Evolutionary conservation across 805 yeast genomes (phyloP).

Genomic region (Torulaspora maleeae): DNA sequence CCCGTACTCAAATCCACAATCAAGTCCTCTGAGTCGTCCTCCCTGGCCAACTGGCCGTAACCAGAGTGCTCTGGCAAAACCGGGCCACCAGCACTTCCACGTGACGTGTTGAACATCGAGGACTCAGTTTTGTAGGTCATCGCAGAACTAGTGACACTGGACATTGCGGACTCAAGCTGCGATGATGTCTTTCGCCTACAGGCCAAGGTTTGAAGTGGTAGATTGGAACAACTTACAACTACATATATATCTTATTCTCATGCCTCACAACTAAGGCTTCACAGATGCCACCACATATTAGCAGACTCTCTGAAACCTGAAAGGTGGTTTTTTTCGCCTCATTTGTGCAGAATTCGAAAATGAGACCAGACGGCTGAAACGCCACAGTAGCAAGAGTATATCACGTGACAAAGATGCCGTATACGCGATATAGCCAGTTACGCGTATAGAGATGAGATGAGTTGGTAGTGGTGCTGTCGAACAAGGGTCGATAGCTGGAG

Average conservation of each 20-base stretch:
- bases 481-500: background rate
- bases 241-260: too few species aligned
- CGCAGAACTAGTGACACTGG: background rate
- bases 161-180: background rate
- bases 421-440: background rate
- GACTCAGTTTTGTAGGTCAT: background rate
- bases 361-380: too few species aligned
- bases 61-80: background rate
- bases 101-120: background rate
- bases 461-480: background rate
- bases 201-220: too few species aligned
- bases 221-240: background rate
- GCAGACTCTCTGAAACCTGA: too few species aligned
- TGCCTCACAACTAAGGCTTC: too few species aligned
- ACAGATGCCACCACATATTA: too few species aligned
- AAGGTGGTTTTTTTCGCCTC: too few species aligned
- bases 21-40: conserved; percentile 28
- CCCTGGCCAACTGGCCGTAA: background rate
- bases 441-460: background rate
- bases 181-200: background rate
- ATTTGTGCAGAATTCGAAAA: too few species aligned
- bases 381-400: too few species aligned
- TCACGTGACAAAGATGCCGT: too few species aligned
- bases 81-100: background rate
- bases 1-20: conserved; percentile 33